Percentiles rank a stretch among this genome's conserved stretches.
Evolutionary conservation across 768 basidiomycete genomes (phyloP).

Genomic region (Suillus luteus): DNA sequence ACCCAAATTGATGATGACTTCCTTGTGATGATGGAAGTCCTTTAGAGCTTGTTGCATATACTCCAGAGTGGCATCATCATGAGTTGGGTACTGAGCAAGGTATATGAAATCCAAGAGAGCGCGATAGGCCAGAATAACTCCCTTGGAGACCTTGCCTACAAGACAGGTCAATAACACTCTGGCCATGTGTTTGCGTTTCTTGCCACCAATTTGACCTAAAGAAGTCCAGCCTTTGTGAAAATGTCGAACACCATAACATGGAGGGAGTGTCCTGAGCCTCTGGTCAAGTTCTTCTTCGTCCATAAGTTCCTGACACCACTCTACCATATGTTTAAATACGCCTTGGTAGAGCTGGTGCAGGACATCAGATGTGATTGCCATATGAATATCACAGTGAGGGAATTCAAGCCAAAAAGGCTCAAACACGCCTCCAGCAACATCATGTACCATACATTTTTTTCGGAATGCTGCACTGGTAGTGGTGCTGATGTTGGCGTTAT

Average conservation of each 20-base stretch:
- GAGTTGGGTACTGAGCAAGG: slow-evolving; percentile 33
- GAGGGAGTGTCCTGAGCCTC: background rate
- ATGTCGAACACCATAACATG: background rate
- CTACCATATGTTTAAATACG: no score
- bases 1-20: slow-evolving; percentile 32
- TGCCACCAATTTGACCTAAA: background rate
- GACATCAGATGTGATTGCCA: no score
- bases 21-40: slow-evolving; percentile 39
- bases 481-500: no score
- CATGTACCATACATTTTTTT: no score
- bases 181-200: background rate
- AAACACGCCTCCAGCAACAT: no score
- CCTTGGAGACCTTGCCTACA: slow-evolving; percentile 32
- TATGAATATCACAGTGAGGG: no score
- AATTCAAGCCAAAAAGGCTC: no score
- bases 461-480: no score
- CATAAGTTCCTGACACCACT: no score
- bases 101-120: slow-evolving; percentile 41
- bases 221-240: background rate
- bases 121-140: slow-evolving; percentile 35
- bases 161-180: slow-evolving; percentile 15
- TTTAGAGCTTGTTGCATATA: slow-evolving; percentile 25
- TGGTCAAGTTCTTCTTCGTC: no score
- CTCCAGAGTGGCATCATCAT: slow-evolving; percentile 24
- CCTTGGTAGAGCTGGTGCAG: no score